Evolutionary conservation across 225 moss, liverwort and hornwort species (phyloP).

Genomic region (Sphagnum contortum): DNA sequence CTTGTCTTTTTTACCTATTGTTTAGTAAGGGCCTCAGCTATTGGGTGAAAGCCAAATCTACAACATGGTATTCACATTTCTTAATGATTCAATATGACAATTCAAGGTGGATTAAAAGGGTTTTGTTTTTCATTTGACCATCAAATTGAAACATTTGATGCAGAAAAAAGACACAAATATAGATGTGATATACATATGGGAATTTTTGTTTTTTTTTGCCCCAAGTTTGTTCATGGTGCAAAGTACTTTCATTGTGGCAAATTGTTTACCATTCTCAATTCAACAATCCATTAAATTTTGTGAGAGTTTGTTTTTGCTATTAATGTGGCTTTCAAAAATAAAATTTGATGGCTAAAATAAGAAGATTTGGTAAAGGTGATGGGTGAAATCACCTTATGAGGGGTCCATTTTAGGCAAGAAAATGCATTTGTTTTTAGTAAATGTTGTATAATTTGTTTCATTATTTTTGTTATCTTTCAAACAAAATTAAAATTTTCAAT

Average conservation of each 20-base stretch:
- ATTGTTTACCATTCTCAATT: not conserved
- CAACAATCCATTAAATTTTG: not conserved
- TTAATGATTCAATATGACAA: not conserved
- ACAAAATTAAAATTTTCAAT: no score
- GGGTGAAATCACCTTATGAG: no score
- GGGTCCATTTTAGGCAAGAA: no score
- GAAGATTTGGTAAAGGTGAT: not conserved
- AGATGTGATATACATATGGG: not conserved
- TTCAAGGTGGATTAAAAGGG: no score
- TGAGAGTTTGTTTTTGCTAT: no score
- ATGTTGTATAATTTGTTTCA: no score
- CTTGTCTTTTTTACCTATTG: not conserved
- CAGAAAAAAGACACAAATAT: not conserved
- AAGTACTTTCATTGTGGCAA: not conserved
- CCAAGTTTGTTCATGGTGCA: not conserved
- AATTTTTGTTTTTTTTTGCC: not conserved
- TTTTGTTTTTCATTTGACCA: not conserved
- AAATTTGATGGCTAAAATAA: not conserved
- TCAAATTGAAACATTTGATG: not conserved
- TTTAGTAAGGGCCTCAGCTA: not conserved
- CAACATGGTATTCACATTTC: conserved; percentile 1
- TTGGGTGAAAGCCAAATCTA: not conserved
- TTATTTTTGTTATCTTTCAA: no score
- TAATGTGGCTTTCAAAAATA: not conserved
- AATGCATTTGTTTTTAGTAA: no score